Evolutionary conservation across 805 yeast genomes (phyloP).

Genomic region (Cyberlindnera bimundalis): DNA sequence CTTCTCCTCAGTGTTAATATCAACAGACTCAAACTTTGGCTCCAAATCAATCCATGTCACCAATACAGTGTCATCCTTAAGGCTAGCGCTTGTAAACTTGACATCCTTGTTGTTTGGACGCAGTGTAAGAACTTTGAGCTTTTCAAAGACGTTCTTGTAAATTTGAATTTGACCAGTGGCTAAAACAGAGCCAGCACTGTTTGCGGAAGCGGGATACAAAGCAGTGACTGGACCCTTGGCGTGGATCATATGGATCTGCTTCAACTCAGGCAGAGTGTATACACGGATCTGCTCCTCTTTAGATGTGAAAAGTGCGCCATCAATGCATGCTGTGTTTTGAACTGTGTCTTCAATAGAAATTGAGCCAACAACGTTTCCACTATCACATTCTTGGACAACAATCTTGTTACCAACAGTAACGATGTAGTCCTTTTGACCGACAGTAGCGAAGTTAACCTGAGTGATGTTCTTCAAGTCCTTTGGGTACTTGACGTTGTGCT

Average conservation of each 20-base stretch:
- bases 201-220: slow-evolving; percentile 1
- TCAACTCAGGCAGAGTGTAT: slow-evolving; percentile 9
- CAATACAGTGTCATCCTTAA: slow-evolving; percentile 21
- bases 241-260: slow-evolving; percentile 12
- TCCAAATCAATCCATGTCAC: slow-evolving; percentile 39
- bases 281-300: slow-evolving; percentile 8
- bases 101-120: slow-evolving; percentile 27
- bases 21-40: slow-evolving; percentile 33
- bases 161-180: slow-evolving; percentile 33
- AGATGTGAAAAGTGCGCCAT: slow-evolving; percentile 11
- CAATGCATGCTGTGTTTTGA: slow-evolving; percentile 7
- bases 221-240: slow-evolving; percentile 8
- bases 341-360: slow-evolving; percentile 7
- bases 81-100: slow-evolving; percentile 27
- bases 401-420: slow-evolving; percentile 6
- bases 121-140: slow-evolving; percentile 8
- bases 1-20: slow-evolving; percentile 21
- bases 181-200: slow-evolving; percentile 25
- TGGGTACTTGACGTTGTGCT: slow-evolving; percentile 14
- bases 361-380: slow-evolving; percentile 10
- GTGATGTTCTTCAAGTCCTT: slow-evolving; percentile 12
- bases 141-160: slow-evolving; percentile 22
- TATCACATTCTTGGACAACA: slow-evolving; percentile 5
- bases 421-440: slow-evolving; percentile 1
- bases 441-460: not conserved